Evolutionary conservation across 352 stramenopile species (phyloP).

Genomic region (Pythium insidiosum): DNA sequence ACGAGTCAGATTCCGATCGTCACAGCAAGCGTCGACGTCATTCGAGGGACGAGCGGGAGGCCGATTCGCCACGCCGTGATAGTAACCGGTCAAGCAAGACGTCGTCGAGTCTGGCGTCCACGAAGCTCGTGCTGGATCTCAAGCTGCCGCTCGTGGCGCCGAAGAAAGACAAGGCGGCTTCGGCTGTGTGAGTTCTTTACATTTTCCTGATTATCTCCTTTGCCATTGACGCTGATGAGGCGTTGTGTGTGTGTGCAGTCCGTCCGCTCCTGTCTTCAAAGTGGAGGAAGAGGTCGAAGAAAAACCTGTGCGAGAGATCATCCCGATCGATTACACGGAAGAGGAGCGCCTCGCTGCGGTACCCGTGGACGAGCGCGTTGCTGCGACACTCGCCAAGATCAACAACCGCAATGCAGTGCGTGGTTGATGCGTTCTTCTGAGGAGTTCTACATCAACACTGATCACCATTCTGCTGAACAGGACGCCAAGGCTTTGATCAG

Average conservation of each 20-base stretch:
- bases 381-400: constrained; percentile 25
- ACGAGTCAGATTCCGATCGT: constrained; percentile 5
- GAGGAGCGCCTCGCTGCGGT: constrained; percentile 24
- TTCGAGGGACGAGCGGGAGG: constrained; percentile 1
- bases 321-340: constrained; percentile 44
- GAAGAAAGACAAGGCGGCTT: constrained; percentile 29
- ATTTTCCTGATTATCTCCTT: neutral
- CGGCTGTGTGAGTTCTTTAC: constrained; percentile 18
- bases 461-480: constrained; percentile 1
- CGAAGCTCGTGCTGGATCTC: constrained; percentile 41
- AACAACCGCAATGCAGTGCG: constrained; percentile 23
- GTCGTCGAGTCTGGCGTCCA: too few relatives aligned
- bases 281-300: constrained; percentile 27
- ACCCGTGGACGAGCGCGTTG: constrained; percentile 18
- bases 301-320: constrained; percentile 33
- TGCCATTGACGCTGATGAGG: neutral
- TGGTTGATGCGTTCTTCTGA: neutral
- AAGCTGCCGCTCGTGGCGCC: constrained; percentile 17
- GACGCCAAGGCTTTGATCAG: constrained; percentile 36
- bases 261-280: constrained; percentile 16
- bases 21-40: constrained; percentile 11
- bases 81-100: too few relatives aligned
- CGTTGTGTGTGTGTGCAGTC: neutral
- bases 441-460: neutral
- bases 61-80: too few relatives aligned